Conservation (phyloP, 2,329 filamentous ascomycete species). For the Claviceps africana region DNA sequence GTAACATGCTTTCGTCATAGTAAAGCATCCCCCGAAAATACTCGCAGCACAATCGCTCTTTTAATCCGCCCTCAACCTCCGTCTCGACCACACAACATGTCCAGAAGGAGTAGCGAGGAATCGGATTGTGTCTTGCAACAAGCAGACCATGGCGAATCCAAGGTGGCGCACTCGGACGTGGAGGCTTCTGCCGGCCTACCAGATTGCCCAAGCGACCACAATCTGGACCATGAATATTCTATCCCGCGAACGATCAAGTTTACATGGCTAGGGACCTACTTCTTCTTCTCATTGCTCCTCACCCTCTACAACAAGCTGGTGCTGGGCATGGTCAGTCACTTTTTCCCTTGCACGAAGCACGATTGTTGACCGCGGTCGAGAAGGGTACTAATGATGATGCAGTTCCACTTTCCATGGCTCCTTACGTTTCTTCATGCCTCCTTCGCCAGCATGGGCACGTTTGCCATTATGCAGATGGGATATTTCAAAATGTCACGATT, state of each 20-base stretch:
- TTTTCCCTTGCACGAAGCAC: background rate
- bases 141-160: conserved; percentile 18
- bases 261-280: conserved; percentile 37
- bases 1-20: conserved; percentile 4
- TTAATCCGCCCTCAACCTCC: background rate
- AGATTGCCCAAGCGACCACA: conserved; percentile 18
- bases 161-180: conserved; percentile 17
- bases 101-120: conserved; percentile 19
- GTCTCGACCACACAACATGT: conserved; percentile 15
- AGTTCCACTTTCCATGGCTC: conserved; percentile 48
- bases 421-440: conserved; percentile 43
- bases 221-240: conserved; percentile 31
- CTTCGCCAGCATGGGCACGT: conserved; percentile 44
- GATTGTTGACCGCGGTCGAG: background rate
- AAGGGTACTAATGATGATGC: background rate
- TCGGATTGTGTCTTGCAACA: conserved; percentile 17
- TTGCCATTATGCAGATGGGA: conserved; percentile 34
- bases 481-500: conserved; percentile 39
- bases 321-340: conserved; percentile 32
- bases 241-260: conserved; percentile 32
- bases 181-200: conserved; percentile 17
- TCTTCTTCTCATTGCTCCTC: conserved; percentile 32
- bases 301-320: conserved; percentile 48
- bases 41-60: background rate
- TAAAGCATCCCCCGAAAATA: background rate